Conservation (phyloP, 768 basidiomycete species). For the Pulveroboletus sp. region DNA sequence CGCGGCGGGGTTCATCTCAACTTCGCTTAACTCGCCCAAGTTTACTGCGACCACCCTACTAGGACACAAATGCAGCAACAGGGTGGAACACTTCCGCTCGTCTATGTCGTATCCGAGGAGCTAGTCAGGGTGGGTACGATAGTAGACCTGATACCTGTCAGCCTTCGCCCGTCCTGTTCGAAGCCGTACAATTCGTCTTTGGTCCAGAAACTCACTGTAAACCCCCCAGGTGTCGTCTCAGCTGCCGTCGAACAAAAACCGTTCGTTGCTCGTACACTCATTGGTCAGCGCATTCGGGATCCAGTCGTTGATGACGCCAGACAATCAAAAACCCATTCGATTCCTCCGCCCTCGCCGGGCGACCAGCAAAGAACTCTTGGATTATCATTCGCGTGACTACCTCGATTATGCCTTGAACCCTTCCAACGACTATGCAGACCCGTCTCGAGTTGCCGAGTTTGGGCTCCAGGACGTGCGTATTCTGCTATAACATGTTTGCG, state of each 20-base stretch:
- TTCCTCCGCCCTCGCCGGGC: constrained; percentile 56
- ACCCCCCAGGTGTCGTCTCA: constrained; percentile 43
- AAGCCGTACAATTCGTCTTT: not conserved
- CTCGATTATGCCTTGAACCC: constrained; percentile 53
- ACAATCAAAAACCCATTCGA: constrained; percentile 30
- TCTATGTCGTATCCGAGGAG: constrained; percentile 56
- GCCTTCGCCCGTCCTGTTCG: too few species aligned
- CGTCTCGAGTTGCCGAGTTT: constrained; percentile 36
- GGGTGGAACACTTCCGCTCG: constrained; percentile 24
- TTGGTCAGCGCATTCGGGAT: constrained; percentile 53
- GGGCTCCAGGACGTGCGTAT: constrained; percentile 56
- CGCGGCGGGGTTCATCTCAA: too few species aligned
- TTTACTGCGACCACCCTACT: too few species aligned
- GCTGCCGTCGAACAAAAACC: constrained; percentile 65
- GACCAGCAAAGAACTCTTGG: constrained; percentile 49
- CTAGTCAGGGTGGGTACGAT: constrained; percentile 44
- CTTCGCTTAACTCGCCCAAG: too few species aligned
- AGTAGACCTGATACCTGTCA: too few species aligned
- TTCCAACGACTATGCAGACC: constrained; percentile 23
- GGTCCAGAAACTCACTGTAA: too few species aligned
- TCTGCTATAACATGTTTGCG: not conserved
- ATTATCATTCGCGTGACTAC: constrained; percentile 72
- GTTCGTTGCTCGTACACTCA: constrained; percentile 64
- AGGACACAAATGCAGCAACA: constrained; percentile 13
- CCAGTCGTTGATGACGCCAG: constrained; percentile 31